Conservation (phyloP, 2,329 filamentous ascomycete genomes). For the Cercospora berteroae region DNA sequence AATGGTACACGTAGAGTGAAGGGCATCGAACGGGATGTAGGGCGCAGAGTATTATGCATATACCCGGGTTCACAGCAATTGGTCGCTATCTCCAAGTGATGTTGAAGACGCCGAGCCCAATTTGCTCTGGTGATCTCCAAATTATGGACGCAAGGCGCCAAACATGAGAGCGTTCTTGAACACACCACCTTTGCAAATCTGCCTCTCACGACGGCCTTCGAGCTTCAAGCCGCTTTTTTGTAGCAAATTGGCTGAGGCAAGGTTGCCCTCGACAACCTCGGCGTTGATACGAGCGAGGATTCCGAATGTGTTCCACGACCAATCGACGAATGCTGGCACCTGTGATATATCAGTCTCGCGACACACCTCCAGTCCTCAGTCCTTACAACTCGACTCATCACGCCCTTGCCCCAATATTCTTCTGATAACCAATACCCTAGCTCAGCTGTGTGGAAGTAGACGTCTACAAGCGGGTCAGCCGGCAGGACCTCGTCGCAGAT, state of each 20-base stretch:
- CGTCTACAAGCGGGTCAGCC: slow-evolving; percentile 27
- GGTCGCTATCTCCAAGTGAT: background rate
- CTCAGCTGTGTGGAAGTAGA: slow-evolving; percentile 40
- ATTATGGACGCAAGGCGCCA: slow-evolving; percentile 36
- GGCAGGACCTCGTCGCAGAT: background rate
- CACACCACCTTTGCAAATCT: slow-evolving; percentile 39
- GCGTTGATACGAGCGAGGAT: slow-evolving; percentile 36
- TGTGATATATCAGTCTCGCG: background rate
- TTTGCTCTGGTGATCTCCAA: background rate
- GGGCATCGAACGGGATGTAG: background rate
- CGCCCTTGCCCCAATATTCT: slow-evolving; percentile 36
- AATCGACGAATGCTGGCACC: slow-evolving; percentile 38
- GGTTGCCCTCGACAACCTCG: slow-evolving; percentile 36
- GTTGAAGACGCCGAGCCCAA: background rate
- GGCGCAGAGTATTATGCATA: background rate
- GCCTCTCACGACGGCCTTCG: slow-evolving; percentile 40
- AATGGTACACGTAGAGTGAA: background rate
- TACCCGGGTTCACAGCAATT: background rate
- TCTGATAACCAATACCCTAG: slow-evolving; percentile 47
- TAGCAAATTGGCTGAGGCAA: slow-evolving; percentile 39
- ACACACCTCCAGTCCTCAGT: slow-evolving; percentile 21
- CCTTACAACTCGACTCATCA: slow-evolving; percentile 2
- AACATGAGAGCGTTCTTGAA: slow-evolving; percentile 37
- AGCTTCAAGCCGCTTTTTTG: slow-evolving; percentile 40
- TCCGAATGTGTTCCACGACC: slow-evolving; percentile 37